A percentile compares a stretch with the other conserved stretches of the same genome.
These are phyloP conservation scores for Phoma sp. DNA, from an alignment of 2,329 filamentous ascomycete genomes.

Conservation along the genomic window DNA sequence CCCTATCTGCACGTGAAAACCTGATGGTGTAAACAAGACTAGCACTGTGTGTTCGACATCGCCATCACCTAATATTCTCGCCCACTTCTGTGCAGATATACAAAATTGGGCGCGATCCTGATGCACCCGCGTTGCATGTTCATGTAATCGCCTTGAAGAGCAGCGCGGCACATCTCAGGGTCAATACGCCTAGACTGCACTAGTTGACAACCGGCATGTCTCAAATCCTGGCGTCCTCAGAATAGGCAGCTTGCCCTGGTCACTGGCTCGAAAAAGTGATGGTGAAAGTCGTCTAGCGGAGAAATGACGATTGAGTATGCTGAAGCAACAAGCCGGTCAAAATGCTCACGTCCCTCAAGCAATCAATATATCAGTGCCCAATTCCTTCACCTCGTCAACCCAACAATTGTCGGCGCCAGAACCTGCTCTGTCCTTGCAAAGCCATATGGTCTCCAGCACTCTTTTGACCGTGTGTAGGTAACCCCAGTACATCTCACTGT, in stretches of 20 bases:
- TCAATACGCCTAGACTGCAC: not conserved
- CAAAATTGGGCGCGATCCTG: not conserved
- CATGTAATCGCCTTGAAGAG: not conserved
- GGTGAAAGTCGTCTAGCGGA: not conserved
- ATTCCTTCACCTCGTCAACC: slow-evolving; percentile 42
- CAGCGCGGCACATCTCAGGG: not conserved
- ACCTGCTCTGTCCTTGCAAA: slow-evolving; percentile 32
- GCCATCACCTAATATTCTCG: no score
- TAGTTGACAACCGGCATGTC: not conserved
- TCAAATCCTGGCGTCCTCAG: not conserved
- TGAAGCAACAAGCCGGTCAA: no score
- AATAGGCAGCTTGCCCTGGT: not conserved
- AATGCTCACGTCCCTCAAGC: slow-evolving; percentile 22
- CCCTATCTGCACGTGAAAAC: no score
- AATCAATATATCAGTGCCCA: slow-evolving; percentile 43
- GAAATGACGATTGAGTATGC: not conserved
- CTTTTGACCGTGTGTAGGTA: slow-evolving; percentile 45
- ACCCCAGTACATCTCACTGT: slow-evolving; percentile 47
- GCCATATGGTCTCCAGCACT: slow-evolving; percentile 46
- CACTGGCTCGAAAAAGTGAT: not conserved
- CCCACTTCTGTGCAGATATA: not conserved
- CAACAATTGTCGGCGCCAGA: slow-evolving; percentile 38
- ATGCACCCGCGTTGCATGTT: not conserved
- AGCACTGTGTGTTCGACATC: not conserved
- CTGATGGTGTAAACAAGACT: not conserved